Evolutionary conservation across 2,329 filamentous ascomycete species (phyloP).

Genomic region (Lachnellula subtilissima): DNA sequence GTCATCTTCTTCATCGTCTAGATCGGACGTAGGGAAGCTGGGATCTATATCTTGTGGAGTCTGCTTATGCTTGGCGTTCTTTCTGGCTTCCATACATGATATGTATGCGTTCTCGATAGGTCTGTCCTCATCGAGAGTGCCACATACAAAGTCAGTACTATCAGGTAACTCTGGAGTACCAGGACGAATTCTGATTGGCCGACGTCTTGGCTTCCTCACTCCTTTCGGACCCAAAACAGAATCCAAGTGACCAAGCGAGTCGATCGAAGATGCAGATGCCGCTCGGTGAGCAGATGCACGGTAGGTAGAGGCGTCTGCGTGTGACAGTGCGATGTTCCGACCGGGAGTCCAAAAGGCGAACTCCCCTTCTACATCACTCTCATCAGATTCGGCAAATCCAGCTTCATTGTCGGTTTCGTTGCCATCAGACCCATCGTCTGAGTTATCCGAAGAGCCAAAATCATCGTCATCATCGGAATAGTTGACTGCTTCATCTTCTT

Average conservation of each 20-base stretch:
- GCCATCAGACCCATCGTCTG: constrained; percentile 65
- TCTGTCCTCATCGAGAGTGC: constrained; percentile 91
- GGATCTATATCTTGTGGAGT: constrained; percentile 98
- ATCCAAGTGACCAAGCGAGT: constrained; percentile 37
- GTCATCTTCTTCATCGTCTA: constrained; percentile 77
- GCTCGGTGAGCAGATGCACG: constrained; percentile 27
- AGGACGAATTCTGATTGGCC: constrained; percentile 54
- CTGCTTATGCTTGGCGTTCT: constrained; percentile 71
- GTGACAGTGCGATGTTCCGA: constrained; percentile 29
- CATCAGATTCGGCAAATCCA: constrained; percentile 65
- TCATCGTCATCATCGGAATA: constrained; percentile 66
- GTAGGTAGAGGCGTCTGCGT: constrained; percentile 21
- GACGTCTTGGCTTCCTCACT: constrained; percentile 21
- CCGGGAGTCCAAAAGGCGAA: constrained; percentile 59
- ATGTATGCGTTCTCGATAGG: constrained; percentile 93
- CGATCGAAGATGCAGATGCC: constrained; percentile 59
- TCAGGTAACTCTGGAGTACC: constrained; percentile 83
- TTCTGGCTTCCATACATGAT: constrained; percentile 74
- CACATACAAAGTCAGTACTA: constrained; percentile 98
- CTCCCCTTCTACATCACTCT: constrained; percentile 59
- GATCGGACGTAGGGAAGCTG: constrained; percentile 92
- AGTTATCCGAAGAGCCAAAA: constrained; percentile 46
- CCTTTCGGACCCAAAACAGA: constrained; percentile 5
- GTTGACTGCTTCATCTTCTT: constrained; percentile 44
- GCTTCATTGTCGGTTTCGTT: constrained; percentile 64